Base-by-base conservation (phyloP, 2,329 filamentous ascomycete genomes). In the Diaporthe sp. region DNA sequence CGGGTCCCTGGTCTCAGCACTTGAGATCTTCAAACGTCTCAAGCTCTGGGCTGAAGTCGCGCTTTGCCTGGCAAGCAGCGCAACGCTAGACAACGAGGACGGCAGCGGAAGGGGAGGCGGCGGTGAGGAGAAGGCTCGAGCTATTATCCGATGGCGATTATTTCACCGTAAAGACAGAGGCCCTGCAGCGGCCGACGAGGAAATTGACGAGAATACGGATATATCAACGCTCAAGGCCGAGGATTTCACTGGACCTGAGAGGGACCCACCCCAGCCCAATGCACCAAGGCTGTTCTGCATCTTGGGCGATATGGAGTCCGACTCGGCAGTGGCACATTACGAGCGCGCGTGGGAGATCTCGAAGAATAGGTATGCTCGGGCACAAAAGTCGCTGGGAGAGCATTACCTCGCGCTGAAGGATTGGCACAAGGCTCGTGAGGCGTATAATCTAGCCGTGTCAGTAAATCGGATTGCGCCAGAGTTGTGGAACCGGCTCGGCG, bases 1-100 rank as follows among this genome's bases (percentile, higher is more conserved):
- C 3, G 97, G 97, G 13, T 97, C 95, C 54, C 86, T 99, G 2
- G 89, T 95, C 4, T 97, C 96, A 0, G 97, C 97, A 0, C 89
- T 99, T 1, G 97, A 98, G 76, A 98, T 99, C 76, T 99, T 98
- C 84, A 96, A 98, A 84, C 90, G 97, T 4, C 86, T 99, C 25
- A 92, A 95, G 73, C 92, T 98, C 82, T 98, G 97, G 95, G 94
- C 97, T 1, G 97, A 99, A 84, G 95, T 96, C 6, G 96, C 97
- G 0, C 88, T 99, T 2, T 99, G 97, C 82, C 93, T 95, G 79
- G 96, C 95, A 17, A 88, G 84, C 81, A 87, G 82, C 60, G 90
- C 85, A 28, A 86, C 84, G 69, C 88, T 91, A 0, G 94, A 92
- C 0, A 89, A 92, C n/a, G 89, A 92, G 6, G 89, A 91, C 69